Evolutionary conservation across 768 basidiomycete genomes (phyloP).

Genomic region (Suillus sp.): DNA sequence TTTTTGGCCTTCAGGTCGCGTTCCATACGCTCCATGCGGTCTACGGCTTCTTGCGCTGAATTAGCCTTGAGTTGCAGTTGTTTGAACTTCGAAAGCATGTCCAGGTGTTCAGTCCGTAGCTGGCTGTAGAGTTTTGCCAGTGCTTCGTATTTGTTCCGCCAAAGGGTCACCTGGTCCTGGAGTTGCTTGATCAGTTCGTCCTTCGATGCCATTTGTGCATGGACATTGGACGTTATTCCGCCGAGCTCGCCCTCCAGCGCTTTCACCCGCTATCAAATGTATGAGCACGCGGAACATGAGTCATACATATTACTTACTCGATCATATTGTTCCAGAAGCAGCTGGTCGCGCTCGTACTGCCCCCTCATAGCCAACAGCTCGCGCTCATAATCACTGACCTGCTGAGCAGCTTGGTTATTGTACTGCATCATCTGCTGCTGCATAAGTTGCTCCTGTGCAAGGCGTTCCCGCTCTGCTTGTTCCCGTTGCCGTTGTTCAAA

Average conservation of each 20-base stretch:
- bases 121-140: constrained; percentile 98
- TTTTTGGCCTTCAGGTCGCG: constrained; percentile 98
- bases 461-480: constrained; percentile 85
- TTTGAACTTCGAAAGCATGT: constrained; percentile 97
- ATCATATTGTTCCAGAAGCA: constrained; percentile 97
- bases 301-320: constrained; percentile 49
- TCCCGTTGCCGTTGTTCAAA: constrained; percentile 87
- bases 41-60: constrained; percentile 96
- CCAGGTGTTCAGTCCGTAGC: constrained; percentile 94
- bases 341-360: constrained; percentile 97
- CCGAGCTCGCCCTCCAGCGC: constrained; percentile 88
- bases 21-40: constrained; percentile 99
- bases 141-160: constrained; percentile 99
- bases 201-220: constrained; percentile 85
- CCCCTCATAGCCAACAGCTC: constrained; percentile 92
- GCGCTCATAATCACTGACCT: constrained; percentile 81
- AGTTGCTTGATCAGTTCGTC: constrained; percentile 95
- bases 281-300: constrained; percentile 14
- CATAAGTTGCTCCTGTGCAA: constrained; percentile 87
- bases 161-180: constrained; percentile 93
- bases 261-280: constrained; percentile 77
- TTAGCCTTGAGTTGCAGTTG: constrained; percentile 97
- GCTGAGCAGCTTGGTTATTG: constrained; percentile 74
- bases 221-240: constrained; percentile 73
- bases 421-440: constrained; percentile 82